Evolutionary conservation across 169 alveolate species (phyloP), one percentile per base, ranked within the genome.

Genomic region (Theileria annulata): DNA sequence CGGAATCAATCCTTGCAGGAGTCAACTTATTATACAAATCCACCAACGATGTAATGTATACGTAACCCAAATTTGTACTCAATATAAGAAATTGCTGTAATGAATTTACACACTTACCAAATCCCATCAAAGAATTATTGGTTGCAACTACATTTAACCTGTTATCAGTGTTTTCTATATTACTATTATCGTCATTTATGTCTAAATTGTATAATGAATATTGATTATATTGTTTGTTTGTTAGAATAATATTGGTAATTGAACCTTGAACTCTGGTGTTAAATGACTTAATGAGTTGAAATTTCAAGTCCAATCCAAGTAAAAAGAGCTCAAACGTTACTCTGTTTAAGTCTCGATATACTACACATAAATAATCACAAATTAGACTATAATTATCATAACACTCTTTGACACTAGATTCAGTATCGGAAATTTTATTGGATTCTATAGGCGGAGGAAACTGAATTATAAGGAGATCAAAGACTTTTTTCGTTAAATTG

Each of bases 151-250:
- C 54, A 63, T n/a, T 63, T n/a, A 15, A 3, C 4, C 54, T 37
- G 48, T 59, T 37, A 21, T 21, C 28, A 5, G 13, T 37, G 23
- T 12, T 12, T 5, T 63, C 54, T 15, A 3, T 6, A 19, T 63
- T 17, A 21, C 60, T 37, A 21, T 3, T 21, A n/a, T 6, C 71
- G 8, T 58, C 66, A 25, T 3, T 58, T 25, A 58, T 3, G 8
- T 8, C 66, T 4, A 35, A 58, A 58, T 58, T 28, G 60, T 63
- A 63, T n/a, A 63, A 19, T n/a, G 21, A 21, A 31, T 63, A 63
- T 56, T 80, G 88, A 78, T 80, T 80, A 47, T 80, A 80, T 78
- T 80, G 88, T 67, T 80, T 80, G 23, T 71, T 75, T 49, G 77
- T 68, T n/a, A 80, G 48, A 3, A 17, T 27, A 47, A 80, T 63